phyloP scores from a whole-genome alignment of 2,329 filamentous ascomycete genomes.

The Westerdykella aurantiaca region DNA sequence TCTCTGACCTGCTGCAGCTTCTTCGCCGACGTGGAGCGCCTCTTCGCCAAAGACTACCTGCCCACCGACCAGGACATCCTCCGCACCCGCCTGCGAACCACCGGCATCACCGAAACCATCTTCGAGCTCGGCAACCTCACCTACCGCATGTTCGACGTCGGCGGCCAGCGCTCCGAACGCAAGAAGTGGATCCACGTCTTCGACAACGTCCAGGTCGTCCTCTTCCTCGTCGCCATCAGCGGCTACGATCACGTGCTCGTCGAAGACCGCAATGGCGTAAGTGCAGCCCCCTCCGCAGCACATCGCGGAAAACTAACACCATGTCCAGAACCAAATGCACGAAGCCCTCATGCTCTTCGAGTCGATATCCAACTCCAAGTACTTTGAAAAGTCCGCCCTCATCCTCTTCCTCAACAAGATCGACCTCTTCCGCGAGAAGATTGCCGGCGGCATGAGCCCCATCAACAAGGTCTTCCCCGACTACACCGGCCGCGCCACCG shows the following conservation, averaged over 20 bases:
- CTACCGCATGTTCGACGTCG: slow-evolving; percentile 95
- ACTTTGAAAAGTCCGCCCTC: slow-evolving; percentile 48
- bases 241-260: slow-evolving; percentile 95
- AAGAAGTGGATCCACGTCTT: slow-evolving; percentile 99
- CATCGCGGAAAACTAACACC: slow-evolving; percentile 1
- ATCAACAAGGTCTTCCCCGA: slow-evolving; percentile 48
- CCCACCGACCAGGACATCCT: slow-evolving; percentile 93
- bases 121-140: slow-evolving; percentile 89
- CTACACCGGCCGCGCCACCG: slow-evolving; percentile 40
- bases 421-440: slow-evolving; percentile 48
- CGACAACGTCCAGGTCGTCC: slow-evolving; percentile 83
- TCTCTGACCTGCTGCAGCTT: slow-evolving; percentile 55
- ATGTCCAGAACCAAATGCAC: slow-evolving; percentile 49
- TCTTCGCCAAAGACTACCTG: slow-evolving; percentile 66
- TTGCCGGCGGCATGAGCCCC: slow-evolving; percentile 41
- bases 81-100: slow-evolving; percentile 82
- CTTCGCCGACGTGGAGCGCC: slow-evolving; percentile 61
- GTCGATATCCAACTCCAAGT: slow-evolving; percentile 49
- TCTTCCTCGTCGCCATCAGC: slow-evolving; percentile 92
- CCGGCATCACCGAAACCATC: slow-evolving; percentile 90
- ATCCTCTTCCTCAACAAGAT: slow-evolving; percentile 52
- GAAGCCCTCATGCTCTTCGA: slow-evolving; percentile 51
- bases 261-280: slow-evolving; percentile 90
- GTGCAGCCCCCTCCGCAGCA: slow-evolving; percentile 33
- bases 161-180: slow-evolving; percentile 83